Percentiles rank a stretch among this genome's conserved stretches.
phyloP scores from a whole-genome alignment of 2,329 filamentous ascomycete genomes.

The Hirsutella thompsonii region DNA sequence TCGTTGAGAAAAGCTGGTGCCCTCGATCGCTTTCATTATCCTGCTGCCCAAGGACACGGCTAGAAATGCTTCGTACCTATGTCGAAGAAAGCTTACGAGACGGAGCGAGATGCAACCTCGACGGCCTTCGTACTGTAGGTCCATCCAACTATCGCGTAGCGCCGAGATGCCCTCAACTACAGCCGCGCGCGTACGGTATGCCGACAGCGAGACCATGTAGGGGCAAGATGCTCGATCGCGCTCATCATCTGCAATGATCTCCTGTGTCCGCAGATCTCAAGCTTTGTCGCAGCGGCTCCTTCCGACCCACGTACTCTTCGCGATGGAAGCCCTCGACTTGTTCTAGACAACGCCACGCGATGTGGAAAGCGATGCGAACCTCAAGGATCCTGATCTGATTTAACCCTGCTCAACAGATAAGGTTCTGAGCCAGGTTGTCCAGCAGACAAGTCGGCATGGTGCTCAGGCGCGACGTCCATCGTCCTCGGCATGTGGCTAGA shows the following conservation, averaged over 20 bases:
- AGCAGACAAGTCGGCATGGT: not conserved
- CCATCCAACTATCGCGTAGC: too few species aligned
- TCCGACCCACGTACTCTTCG: not conserved
- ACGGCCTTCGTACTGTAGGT: too few species aligned
- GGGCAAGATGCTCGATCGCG: not conserved
- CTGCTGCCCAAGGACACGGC: too few species aligned
- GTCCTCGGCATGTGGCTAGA: not conserved
- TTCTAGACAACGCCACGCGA: not conserved
- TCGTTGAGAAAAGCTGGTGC: too few species aligned
- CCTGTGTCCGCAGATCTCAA: not conserved
- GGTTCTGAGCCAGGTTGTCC: not conserved
- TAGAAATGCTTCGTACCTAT: too few species aligned
- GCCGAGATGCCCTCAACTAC: too few species aligned
- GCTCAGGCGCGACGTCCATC: not conserved
- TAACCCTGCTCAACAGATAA: not conserved
- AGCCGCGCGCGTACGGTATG: too few species aligned
- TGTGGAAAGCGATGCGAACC: not conserved
- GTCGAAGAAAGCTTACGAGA: too few species aligned
- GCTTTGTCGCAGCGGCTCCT: too few species aligned
- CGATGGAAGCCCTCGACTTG: not conserved
- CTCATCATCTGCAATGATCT: not conserved
- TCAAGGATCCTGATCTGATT: not conserved
- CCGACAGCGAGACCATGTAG: too few species aligned
- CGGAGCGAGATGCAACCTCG: too few species aligned
- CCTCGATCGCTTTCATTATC: too few species aligned